Percentiles rank a stretch among this genome's conserved stretches.
Conservation (phyloP, 805 yeast genomes). For the Lipomyces starkeyi region DNA sequence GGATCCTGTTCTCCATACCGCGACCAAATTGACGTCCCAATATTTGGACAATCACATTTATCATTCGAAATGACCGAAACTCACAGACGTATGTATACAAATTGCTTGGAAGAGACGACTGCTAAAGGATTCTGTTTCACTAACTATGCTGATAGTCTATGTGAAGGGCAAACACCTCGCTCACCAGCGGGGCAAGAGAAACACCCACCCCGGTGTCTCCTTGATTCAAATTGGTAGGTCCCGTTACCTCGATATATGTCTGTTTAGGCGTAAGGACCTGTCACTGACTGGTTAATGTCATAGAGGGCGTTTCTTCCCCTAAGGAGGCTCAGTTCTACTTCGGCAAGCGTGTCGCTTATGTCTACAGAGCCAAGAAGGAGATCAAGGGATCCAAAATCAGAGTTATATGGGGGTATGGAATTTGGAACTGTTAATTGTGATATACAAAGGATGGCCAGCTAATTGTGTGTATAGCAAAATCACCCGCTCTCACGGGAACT, state of each 20-base stretch:
- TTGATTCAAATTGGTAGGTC: conserved; percentile 73
- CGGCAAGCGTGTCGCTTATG: conserved; percentile 99
- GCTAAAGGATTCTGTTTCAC: not conserved
- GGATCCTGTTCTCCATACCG: conserved; percentile 1
- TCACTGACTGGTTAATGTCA: conserved; percentile 9
- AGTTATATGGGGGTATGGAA: conserved; percentile 90
- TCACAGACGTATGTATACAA: conserved; percentile 85
- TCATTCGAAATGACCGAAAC: conserved; percentile 85
- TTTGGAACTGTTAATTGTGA: not conserved
- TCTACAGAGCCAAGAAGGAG: conserved; percentile 98
- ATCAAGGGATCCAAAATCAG: conserved; percentile 98
- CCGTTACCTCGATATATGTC: not conserved
- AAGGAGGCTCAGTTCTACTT: conserved; percentile 98
- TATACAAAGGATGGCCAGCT: not conserved
- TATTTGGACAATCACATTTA: conserved; percentile 11
- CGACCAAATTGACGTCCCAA: not conserved
- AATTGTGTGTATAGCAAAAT: conserved; percentile 57
- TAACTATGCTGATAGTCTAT: conserved; percentile 69
- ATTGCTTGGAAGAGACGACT: conserved; percentile 43
- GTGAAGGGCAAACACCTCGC: conserved; percentile 99
- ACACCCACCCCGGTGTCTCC: conserved; percentile 97
- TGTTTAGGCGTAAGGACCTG: not conserved
- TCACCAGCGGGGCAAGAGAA: conserved; percentile 99
- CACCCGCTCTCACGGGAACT: conserved; percentile 98
- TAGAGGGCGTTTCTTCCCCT: conserved; percentile 88